Base-by-base conservation (phyloP, 2,329 filamentous ascomycete species). In the Amauroascus niger region DNA sequence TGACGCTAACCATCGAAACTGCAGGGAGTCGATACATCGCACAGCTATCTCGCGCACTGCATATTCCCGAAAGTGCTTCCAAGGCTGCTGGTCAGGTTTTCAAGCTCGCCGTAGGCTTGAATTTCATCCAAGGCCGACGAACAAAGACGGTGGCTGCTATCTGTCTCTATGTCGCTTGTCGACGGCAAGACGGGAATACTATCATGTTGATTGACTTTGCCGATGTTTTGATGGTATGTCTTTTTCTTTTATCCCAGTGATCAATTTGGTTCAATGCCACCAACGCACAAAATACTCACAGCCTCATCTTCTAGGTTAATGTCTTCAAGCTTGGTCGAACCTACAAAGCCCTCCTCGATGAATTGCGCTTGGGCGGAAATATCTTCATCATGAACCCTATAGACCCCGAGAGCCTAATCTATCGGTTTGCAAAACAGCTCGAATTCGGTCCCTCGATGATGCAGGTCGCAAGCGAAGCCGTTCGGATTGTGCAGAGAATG, bases 141-240 rank as follows among this genome's bases (percentile, higher is more conserved):
- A 85, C 89, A 47, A 82, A 86, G 58, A 88, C 86, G 51, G 90
- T 97, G 8, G 86, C 87, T 26, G 88, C 88, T n/a, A 87, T 94
- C 26, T 91, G 87, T 65, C 77, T 98, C 28, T 98, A 97, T 62
- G 85, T 88, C 53, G 88, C 88, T 13, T 95, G 88, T 65, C 83
- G 93, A 57, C 81, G 85, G 52, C 82, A 87, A 57, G 80, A 81
- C 41, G 83, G 84, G 22, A 95, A 93, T 65, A 86, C 84, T 40
- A 78, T 93, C 60, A 90, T 98, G 85, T 78, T 98, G 41, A 97
- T 98, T 67, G 93, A 98, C 67, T 82, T 98, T 65, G 88, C 93
- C 11, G 93, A 98, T 66, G 78, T 91, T 40, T 72, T 84, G n/a
- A 74, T 76, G 66, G 74, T 76, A 63, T 61, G 64, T 8, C 41